These are phyloP conservation scores for Cladosporium sp. DNA, from an alignment of 2,329 filamentous ascomycete species.

Conservation along the genomic window DNA sequence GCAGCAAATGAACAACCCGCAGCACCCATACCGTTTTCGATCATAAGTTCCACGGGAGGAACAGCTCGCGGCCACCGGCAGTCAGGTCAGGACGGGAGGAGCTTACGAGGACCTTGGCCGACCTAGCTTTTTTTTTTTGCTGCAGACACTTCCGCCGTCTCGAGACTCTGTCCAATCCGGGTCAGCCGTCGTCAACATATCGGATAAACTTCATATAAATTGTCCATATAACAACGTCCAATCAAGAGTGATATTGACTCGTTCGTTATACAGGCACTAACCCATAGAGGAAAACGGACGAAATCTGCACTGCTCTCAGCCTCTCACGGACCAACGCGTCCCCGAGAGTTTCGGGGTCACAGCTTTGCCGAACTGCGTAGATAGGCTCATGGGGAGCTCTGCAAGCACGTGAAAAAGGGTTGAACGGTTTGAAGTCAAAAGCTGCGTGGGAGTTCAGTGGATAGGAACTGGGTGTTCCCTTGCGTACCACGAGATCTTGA, in stretches of 20 bases:
- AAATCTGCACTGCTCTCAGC: neutral
- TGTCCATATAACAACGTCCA: neutral
- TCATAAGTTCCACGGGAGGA: neutral
- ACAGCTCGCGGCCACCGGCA: neutral
- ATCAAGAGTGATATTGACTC: neutral
- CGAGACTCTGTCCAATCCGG: neutral
- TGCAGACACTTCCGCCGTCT: neutral
- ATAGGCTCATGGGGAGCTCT: neutral
- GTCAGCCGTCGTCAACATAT: neutral
- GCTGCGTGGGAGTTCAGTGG: neutral
- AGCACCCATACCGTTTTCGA: neutral
- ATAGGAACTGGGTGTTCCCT: neutral
- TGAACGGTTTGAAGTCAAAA: neutral
- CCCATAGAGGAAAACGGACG: neutral
- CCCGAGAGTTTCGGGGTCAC: neutral
- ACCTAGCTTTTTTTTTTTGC: neutral
- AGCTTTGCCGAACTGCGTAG: neutral
- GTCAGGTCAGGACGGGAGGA: neutral
- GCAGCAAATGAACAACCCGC: neutral
- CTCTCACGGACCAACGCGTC: neutral
- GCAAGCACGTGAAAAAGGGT: neutral
- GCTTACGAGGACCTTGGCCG: neutral
- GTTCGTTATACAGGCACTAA: neutral
- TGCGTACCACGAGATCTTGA: neutral
- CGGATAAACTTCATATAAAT: neutral